These are phyloP conservation scores for Neofusicoccum umdonicola DNA, from an alignment of 2,329 filamentous ascomycete genomes.

Conservation along the genomic window DNA sequence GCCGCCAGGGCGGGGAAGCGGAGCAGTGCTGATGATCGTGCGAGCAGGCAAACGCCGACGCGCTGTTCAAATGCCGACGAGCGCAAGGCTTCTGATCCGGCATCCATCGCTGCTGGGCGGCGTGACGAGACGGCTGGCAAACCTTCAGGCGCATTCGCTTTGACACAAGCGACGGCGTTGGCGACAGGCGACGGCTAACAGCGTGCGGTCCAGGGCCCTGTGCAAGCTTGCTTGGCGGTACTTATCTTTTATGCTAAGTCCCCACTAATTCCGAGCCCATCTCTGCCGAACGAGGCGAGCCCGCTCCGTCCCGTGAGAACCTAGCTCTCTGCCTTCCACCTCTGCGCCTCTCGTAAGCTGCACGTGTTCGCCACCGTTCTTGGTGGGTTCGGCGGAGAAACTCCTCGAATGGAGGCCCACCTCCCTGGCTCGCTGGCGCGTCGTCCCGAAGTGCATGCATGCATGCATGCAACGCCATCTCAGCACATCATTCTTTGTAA, in stretches of 20 bases:
- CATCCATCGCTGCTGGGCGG: not conserved
- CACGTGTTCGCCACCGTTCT: not conserved
- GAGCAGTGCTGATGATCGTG: not conserved
- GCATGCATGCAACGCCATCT: not conserved
- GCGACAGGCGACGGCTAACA: not conserved
- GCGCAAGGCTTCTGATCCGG: not conserved
- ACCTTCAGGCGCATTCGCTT: not conserved
- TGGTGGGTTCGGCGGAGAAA: not conserved
- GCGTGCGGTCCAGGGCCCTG: not conserved
- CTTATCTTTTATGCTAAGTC: not conserved
- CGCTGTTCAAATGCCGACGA: not conserved
- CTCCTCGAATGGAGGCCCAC: not conserved
- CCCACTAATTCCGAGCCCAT: not conserved
- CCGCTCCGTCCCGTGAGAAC: not conserved
- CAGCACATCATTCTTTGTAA: not conserved
- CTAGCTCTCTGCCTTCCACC: not conserved
- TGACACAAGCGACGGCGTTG: not conserved
- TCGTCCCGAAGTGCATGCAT: conserved; percentile 7
- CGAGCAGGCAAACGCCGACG: not conserved
- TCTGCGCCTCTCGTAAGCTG: not conserved
- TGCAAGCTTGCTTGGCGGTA: conserved; percentile 8
- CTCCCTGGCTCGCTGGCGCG: not conserved
- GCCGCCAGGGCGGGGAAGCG: conserved; percentile 1
- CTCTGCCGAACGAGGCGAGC: not conserved
- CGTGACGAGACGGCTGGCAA: not conserved